phyloP scores from a whole-genome alignment of 371 early-diverging fungal species.

The Mortierella sp. region DNA sequence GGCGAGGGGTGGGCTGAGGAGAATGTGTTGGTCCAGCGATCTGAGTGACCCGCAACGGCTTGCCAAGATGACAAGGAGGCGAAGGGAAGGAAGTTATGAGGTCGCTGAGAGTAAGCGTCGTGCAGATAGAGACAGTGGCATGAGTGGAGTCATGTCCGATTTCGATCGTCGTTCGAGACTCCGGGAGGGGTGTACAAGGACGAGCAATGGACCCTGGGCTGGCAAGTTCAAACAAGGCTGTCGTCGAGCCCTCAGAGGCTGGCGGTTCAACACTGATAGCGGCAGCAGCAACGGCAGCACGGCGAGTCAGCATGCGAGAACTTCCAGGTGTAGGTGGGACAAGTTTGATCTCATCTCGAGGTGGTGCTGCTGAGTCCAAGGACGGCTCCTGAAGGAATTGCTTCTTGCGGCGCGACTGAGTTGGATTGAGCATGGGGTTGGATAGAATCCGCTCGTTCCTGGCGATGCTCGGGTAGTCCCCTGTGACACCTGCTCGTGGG shows the following conservation, averaged over 20 bases:
- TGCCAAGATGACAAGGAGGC: background rate
- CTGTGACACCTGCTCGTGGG: background rate
- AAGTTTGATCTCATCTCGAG: background rate
- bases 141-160: background rate
- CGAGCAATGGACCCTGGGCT: background rate
- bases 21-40: background rate
- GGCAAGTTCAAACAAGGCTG: background rate
- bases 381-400: background rate
- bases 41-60: background rate
- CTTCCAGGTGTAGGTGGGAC: background rate
- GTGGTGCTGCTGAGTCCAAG: background rate
- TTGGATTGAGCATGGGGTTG: conserved; percentile 3
- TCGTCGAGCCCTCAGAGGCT: background rate
- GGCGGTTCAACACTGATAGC: background rate
- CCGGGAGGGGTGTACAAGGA: background rate
- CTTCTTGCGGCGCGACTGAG: background rate
- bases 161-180: background rate
- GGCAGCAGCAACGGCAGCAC: background rate
- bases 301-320: background rate
- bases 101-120: background rate
- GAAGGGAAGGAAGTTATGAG: background rate
- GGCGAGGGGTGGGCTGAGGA: background rate
- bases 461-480: conserved; percentile 2
- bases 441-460: conserved; percentile 18
- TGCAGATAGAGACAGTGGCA: background rate